phyloP scores from a whole-genome alignment of 2,329 filamentous ascomycete genomes.

The Alternaria triticina region DNA sequence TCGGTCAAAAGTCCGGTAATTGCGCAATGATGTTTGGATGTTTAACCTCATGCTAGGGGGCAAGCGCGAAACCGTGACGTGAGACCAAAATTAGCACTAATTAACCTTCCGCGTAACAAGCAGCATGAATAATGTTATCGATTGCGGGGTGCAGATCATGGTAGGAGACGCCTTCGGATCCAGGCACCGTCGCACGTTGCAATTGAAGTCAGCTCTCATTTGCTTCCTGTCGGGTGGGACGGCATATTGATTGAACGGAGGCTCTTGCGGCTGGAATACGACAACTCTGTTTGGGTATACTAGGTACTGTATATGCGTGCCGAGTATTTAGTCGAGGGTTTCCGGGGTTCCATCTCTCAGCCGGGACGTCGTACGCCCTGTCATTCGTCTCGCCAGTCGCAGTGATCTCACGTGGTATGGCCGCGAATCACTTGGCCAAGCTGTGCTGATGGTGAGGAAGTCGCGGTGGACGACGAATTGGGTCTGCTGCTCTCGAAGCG shows the following conservation, averaged over 20 bases:
- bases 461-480: neutral
- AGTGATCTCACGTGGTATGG: slow-evolving; percentile 1
- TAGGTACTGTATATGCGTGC: neutral
- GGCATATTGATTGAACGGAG: neutral
- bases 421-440: neutral
- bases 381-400: neutral
- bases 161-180: neutral
- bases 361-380: neutral
- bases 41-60: neutral
- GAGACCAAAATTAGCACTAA: neutral
- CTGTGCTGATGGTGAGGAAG: neutral
- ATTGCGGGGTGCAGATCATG: neutral
- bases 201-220: neutral
- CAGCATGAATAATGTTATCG: neutral
- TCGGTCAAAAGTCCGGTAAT: neutral
- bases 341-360: neutral
- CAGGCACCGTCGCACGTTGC: neutral
- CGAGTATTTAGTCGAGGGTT: neutral
- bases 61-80: neutral
- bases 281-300: neutral
- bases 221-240: neutral
- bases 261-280: neutral
- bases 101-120: neutral
- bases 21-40: neutral
- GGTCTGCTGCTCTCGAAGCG: neutral